These are phyloP conservation scores for Pythium oligandrum DNA, from an alignment of 352 stramenopile genomes.

Conservation along the genomic window DNA sequence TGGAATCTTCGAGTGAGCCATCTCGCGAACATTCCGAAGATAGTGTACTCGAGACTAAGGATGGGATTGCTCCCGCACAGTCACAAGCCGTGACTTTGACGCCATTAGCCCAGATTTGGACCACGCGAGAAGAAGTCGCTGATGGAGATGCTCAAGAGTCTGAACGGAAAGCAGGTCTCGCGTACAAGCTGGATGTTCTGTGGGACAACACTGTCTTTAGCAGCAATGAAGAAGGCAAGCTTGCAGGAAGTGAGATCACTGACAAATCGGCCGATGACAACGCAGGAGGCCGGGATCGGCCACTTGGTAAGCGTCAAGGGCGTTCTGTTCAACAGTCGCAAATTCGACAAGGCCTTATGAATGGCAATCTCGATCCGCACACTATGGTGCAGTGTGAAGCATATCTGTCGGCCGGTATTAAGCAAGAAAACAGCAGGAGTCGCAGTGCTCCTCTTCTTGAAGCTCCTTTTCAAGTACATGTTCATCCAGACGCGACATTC, in stretches of 20 bases:
- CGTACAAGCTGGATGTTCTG: slow-evolving; percentile 69
- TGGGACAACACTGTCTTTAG: slow-evolving; percentile 67
- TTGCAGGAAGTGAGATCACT: too few species aligned
- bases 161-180: slow-evolving; percentile 6
- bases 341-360: slow-evolving; percentile 72
- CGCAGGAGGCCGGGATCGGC: slow-evolving; percentile 19
- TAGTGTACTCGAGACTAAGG: too few species aligned
- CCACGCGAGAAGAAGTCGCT: slow-evolving; percentile 17
- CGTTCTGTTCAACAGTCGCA: slow-evolving; percentile 76
- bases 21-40: too few species aligned
- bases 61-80: too few species aligned
- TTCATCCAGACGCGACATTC: slow-evolving; percentile 89
- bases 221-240: too few species aligned
- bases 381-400: slow-evolving; percentile 83
- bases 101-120: slow-evolving; percentile 55
- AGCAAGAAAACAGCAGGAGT: too few species aligned
- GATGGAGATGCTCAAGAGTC: background rate
- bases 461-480: slow-evolving; percentile 83
- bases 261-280: background rate
- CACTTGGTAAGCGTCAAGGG: slow-evolving; percentile 45
- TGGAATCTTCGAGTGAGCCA: too few species aligned
- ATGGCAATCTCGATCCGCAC: slow-evolving; percentile 71
- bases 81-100: slow-evolving; percentile 21
- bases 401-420: slow-evolving; percentile 36
- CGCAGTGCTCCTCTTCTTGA: slow-evolving; percentile 17